phyloP scores from a whole-genome alignment of 768 basidiomycete genomes.

The Leccinellum albellum region DNA sequence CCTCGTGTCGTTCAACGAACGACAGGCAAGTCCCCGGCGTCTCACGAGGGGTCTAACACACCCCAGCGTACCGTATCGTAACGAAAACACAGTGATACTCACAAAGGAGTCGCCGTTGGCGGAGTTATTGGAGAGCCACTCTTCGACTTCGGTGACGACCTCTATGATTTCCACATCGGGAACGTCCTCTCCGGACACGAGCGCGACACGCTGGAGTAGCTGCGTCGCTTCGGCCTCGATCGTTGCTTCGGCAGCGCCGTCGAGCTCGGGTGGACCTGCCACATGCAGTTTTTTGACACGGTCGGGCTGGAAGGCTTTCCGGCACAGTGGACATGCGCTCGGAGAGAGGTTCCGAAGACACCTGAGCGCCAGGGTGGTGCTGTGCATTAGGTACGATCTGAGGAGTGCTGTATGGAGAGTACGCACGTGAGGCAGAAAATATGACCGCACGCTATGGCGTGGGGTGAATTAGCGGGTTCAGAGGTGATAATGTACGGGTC shows the following conservation, averaged over 20 bases:
- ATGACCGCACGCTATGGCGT: conserved; percentile 75
- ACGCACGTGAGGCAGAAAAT: conserved; percentile 69
- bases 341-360: conserved; percentile 53
- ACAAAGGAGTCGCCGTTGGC: conserved; percentile 37
- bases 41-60: not conserved
- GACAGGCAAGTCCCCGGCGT: not conserved
- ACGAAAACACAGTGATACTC: conserved; percentile 15
- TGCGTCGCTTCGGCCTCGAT: conserved; percentile 40
- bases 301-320: conserved; percentile 54
- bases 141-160: conserved; percentile 45
- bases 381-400: conserved; percentile 11
- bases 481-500: conserved; percentile 54
- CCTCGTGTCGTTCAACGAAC: not conserved
- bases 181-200: conserved; percentile 32
- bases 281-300: conserved; percentile 67
- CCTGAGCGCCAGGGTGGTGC: conserved; percentile 30
- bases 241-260: conserved; percentile 35
- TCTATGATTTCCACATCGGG: conserved; percentile 34
- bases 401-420: conserved; percentile 8
- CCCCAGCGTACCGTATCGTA: not conserved
- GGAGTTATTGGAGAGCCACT: conserved; percentile 45
- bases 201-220: conserved; percentile 34
- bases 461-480: conserved; percentile 48
- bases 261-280: conserved; percentile 39
- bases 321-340: conserved; percentile 61